These are phyloP conservation scores for Solanum appendiculatum DNA, from an alignment of 257 asterid species.

Conservation along the genomic window DNA sequence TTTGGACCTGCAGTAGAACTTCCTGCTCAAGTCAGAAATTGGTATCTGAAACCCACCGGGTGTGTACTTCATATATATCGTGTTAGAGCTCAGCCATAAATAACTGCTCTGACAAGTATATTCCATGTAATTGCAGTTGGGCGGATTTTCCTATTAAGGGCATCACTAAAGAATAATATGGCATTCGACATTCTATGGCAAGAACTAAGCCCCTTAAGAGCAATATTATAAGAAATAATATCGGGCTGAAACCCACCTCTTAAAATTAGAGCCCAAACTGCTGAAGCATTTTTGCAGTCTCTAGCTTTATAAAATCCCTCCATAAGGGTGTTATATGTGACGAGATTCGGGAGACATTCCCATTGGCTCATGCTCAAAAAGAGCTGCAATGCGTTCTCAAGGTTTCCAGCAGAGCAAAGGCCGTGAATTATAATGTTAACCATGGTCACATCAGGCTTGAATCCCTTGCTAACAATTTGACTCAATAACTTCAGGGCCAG, in stretches of 20 bases:
- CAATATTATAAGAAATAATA: constrained; percentile 76
- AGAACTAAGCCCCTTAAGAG: constrained; percentile 84
- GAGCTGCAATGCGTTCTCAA: constrained; percentile 38
- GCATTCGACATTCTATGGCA: constrained; percentile 56
- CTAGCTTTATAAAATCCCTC: constrained; percentile 81
- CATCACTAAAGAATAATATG: constrained; percentile 50
- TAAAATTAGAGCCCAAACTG: constrained; percentile 72
- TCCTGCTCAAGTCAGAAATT: not conserved
- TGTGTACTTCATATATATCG: not conserved
- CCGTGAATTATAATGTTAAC: constrained; percentile 91
- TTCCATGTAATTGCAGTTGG: constrained; percentile 82
- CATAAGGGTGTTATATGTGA: constrained; percentile 79
- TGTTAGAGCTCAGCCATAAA: constrained; percentile 18
- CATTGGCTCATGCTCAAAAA: constrained; percentile 52
- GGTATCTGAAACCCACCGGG: not conserved
- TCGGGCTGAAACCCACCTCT: constrained; percentile 66
- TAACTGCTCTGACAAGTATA: constrained; percentile 86
- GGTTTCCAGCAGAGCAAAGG: constrained; percentile 62
- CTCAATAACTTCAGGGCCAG: constrained; percentile 69
- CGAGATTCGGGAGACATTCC: constrained; percentile 63
- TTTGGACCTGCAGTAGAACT: not conserved
- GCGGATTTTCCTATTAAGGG: constrained; percentile 40
- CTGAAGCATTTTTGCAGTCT: constrained; percentile 52
- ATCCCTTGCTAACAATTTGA: constrained; percentile 33
- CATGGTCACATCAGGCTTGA: constrained; percentile 80